phyloP scores from a whole-genome alignment of 139 green algal genomes.

The Closterium sp. region DNA sequence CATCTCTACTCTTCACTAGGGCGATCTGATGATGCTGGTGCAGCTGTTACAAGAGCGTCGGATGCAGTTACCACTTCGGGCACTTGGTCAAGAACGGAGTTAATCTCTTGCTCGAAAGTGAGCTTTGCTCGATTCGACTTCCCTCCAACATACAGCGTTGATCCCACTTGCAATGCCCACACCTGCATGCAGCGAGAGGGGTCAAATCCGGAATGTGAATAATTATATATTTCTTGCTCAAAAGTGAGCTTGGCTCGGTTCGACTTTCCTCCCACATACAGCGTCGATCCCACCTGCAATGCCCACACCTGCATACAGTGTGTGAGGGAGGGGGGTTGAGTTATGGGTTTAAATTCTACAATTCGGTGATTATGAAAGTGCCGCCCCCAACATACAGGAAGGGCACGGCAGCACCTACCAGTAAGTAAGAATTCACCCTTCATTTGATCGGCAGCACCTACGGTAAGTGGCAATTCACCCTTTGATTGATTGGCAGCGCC shows the following conservation, averaged over 20 bases:
- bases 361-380: too few relatives aligned
- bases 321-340: neutral
- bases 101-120: constrained; percentile 79
- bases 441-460: too few relatives aligned
- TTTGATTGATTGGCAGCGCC: too few relatives aligned
- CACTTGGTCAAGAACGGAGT: constrained; percentile 59
- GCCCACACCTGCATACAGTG: constrained; percentile 64
- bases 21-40: too few relatives aligned
- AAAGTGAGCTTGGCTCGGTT: constrained; percentile 85
- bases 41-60: too few relatives aligned
- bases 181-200: constrained; percentile 33
- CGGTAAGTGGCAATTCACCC: too few relatives aligned
- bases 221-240: constrained; percentile 5
- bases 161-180: constrained; percentile 73
- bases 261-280: constrained; percentile 77
- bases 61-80: constrained; percentile 3
- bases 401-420: too few relatives aligned
- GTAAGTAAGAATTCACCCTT: too few relatives aligned
- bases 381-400: too few relatives aligned
- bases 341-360: too few relatives aligned
- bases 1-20: too few relatives aligned
- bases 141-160: constrained; percentile 74
- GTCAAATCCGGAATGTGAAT: too few relatives aligned
- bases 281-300: constrained; percentile 64
- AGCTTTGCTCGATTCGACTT: constrained; percentile 81